Evolutionary conservation across 2,329 filamentous ascomycete species (phyloP).

Genomic region (Lecanicillium sp.): DNA sequence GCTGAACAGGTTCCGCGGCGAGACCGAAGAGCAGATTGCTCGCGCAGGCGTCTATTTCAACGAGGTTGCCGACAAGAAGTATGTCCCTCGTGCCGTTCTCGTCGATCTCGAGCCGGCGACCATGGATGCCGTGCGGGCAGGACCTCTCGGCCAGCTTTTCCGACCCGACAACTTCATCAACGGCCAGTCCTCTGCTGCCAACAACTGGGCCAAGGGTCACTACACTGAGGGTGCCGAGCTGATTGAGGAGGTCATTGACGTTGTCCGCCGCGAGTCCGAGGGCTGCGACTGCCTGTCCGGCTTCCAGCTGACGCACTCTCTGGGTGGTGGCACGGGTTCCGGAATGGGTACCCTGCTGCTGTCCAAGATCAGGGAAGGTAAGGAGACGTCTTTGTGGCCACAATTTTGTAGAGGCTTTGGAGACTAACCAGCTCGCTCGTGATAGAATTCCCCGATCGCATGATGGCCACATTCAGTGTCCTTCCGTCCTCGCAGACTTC

Average conservation of each 20-base stretch:
- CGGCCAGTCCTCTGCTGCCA: slow-evolving; percentile 97
- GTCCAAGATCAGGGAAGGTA: slow-evolving; percentile 90
- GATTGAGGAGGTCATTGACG: slow-evolving; percentile 94
- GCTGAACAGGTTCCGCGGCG: slow-evolving; percentile 66
- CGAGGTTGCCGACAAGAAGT: slow-evolving; percentile 84
- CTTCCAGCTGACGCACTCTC: slow-evolving; percentile 99
- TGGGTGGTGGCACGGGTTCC: slow-evolving; percentile 99
- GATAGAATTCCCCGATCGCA: slow-evolving; percentile 98
- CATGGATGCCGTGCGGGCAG: slow-evolving; percentile 98
- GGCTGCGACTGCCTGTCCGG: slow-evolving; percentile 99
- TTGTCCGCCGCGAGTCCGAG: slow-evolving; percentile 97
- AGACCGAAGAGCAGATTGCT: slow-evolving; percentile 97
- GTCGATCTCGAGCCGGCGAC: slow-evolving; percentile 99
- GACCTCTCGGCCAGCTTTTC: slow-evolving; percentile 98
- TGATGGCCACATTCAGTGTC: slow-evolving; percentile 99
- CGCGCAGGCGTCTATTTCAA: slow-evolving; percentile 99
- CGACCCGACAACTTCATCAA: slow-evolving; percentile 99
- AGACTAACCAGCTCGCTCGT: not conserved
- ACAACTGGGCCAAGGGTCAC: slow-evolving; percentile 99
- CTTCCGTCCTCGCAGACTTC: slow-evolving; percentile 98
- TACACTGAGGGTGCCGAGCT: slow-evolving; percentile 99
- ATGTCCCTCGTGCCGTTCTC: slow-evolving; percentile 97
- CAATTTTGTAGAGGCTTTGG: too few relatives aligned
- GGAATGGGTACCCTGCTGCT: slow-evolving; percentile 99
- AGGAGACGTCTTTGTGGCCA: too few relatives aligned